Base-by-base conservation (phyloP, 257 asterid genomes). In the Solanum clarkiae region DNA sequence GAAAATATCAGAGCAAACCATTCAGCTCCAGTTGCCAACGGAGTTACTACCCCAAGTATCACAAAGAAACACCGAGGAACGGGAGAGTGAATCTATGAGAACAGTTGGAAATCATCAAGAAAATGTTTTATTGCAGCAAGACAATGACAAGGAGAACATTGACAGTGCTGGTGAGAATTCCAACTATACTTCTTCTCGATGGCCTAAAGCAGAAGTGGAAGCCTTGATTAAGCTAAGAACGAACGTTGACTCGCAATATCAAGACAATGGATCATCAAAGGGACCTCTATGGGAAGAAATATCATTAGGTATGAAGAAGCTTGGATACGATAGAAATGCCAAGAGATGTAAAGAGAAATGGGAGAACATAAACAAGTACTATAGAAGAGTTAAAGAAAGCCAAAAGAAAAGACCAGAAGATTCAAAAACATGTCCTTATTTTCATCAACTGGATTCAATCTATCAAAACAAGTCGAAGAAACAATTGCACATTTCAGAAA, bases 331-430 rank as follows among this genome's bases (percentile, higher is more conserved):
- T 70, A 90, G 95, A 84, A 93, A 66, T 86, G 93, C 96, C 15
- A 94, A 93, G 91, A 91, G 97, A 90, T 94, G 98, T 59, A 94
- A 93, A 86, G 98, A 94, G 62, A 94, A 94, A 88, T 94, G 98
- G 98, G 98, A 94, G 89, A 94, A 94, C 57, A 94, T 94, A 83
- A 94, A 94, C 82, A 94, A 94, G 90, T 94, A 94, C 82, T 94
- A 91, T 89, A 93, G 88, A 87, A 90, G 96, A 86, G 96, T 93
- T 32, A 94, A 90, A 90, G 93, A 91, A 29, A 89, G 95, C 90
- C 88, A 92, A 75, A 93, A 89, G 88, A 92, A 83, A 88, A 89
- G 97, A 89, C 93, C 94, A 1, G 90, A 85, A 70, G 93, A 90
- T 81, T 92, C 98, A 0, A 94, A 91, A 63, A 93, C 98, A 7